Evolutionary conservation across 2,329 filamentous ascomycete genomes (phyloP).

Genomic region (Ceratocystis ficicola): DNA sequence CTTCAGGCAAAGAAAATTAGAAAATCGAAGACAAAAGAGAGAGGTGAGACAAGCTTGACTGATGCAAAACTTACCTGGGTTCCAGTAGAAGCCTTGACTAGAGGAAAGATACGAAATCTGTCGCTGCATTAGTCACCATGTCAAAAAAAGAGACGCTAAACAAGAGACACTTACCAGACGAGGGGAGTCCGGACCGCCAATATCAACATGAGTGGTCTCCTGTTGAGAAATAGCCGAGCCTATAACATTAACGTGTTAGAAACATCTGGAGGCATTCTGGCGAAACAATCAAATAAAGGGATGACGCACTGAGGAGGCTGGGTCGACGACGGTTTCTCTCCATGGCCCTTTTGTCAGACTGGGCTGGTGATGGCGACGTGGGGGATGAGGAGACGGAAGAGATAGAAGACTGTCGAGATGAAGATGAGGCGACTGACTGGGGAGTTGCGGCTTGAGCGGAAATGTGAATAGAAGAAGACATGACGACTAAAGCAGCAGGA

Average conservation of each 20-base stretch:
- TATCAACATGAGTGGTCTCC: constrained; percentile 69
- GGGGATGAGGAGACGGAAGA: constrained; percentile 40
- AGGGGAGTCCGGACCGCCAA: constrained; percentile 60
- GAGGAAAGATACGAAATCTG: constrained; percentile 71
- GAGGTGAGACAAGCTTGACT: neutral
- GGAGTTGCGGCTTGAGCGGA: constrained; percentile 36
- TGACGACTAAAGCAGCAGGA: constrained; percentile 28
- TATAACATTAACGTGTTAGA: constrained; percentile 29
- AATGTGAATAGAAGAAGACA: constrained; percentile 61
- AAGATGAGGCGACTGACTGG: constrained; percentile 31
- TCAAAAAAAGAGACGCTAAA: too few relatives aligned
- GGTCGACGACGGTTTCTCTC: constrained; percentile 37
- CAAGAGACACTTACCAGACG: constrained; percentile 50
- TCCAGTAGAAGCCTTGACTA: constrained; percentile 73
- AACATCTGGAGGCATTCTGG: constrained; percentile 1
- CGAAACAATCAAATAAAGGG: constrained; percentile 1
- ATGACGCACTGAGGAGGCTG: constrained; percentile 46
- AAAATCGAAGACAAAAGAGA: neutral
- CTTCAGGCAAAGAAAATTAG: constrained; percentile 31
- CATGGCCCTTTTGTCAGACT: constrained; percentile 17
- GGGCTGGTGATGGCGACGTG: constrained; percentile 35
- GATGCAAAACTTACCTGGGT: constrained; percentile 46
- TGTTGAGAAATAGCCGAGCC: constrained; percentile 60
- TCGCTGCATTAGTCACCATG: constrained; percentile 4
- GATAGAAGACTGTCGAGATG: constrained; percentile 27